phyloP scores from a whole-genome alignment of 495 filamentous ascomycete species.

The Aspergillus avenaceus region DNA sequence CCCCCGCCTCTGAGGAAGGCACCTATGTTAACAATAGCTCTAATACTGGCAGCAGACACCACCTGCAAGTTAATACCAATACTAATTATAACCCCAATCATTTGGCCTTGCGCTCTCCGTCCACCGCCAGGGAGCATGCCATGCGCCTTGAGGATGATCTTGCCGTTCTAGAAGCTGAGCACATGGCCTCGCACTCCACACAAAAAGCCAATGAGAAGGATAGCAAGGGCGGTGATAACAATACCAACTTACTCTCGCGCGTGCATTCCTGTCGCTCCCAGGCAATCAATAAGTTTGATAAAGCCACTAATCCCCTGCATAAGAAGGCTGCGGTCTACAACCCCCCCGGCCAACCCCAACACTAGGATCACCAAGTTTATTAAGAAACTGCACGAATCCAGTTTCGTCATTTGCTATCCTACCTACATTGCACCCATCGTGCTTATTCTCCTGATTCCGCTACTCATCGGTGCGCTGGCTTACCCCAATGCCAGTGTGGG shows the following conservation, averaged over 20 bases:
- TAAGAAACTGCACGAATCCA: constrained; percentile 68
- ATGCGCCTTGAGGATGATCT: constrained; percentile 79
- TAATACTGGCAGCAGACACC: constrained; percentile 16
- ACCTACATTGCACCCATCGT: constrained; percentile 79
- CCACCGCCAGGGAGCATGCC: constrained; percentile 59
- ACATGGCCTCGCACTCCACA: constrained; percentile 56
- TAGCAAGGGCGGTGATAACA: too few species aligned
- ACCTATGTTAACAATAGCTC: constrained; percentile 31
- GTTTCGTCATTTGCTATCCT: constrained; percentile 76
- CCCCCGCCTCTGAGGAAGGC: constrained; percentile 34
- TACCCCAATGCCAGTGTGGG: constrained; percentile 66
- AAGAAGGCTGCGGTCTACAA: constrained; percentile 66
- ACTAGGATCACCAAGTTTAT: constrained; percentile 58
- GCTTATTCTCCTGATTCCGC: constrained; percentile 70
- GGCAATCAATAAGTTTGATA: constrained; percentile 77
- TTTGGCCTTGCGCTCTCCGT: constrained; percentile 37
- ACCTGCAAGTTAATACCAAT: constrained; percentile 35
- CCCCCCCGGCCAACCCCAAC: constrained; percentile 62
- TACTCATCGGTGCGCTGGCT: constrained; percentile 68
- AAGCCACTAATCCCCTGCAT: constrained; percentile 68
- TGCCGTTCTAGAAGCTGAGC: constrained; percentile 76
- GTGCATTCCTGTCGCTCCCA: constrained; percentile 50
- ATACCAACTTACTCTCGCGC: constrained; percentile 41
- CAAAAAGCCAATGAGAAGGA: constrained; percentile 39
- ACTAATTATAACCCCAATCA: constrained; percentile 23